Conservation (phyloP, 169 alveolate species). For the Plasmodium cynomolgi region DNA sequence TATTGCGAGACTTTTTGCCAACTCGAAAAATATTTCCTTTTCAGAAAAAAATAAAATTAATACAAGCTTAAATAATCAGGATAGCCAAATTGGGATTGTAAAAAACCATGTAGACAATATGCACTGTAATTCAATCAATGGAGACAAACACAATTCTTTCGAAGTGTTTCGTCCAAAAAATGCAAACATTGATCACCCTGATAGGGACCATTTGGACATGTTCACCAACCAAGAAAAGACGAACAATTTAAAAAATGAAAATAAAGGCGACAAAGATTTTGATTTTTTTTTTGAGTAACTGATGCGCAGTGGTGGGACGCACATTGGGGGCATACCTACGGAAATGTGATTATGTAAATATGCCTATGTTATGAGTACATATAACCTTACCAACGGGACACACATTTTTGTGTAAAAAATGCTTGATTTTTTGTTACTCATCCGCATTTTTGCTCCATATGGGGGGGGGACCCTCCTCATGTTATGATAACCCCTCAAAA, state of each 20-base stretch:
- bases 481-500: not conserved
- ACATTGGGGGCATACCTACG: not conserved
- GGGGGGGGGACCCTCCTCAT: not conserved
- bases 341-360: not conserved
- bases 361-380: not conserved
- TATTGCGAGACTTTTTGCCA: constrained; percentile 82
- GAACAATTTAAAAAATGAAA: constrained; percentile 2
- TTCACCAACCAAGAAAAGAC: not conserved
- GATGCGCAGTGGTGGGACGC: not conserved
- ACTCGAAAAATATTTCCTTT: constrained; percentile 76
- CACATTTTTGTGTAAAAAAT: not conserved
- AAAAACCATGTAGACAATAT: not conserved
- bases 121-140: not conserved
- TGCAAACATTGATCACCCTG: not conserved
- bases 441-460: not conserved
- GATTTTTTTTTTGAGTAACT: constrained; percentile 26
- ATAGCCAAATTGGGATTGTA: not conserved
- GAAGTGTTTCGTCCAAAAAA: not conserved
- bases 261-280: constrained; percentile 6
- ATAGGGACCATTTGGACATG: not conserved
- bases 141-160: constrained; percentile 4
- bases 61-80: not conserved
- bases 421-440: not conserved
- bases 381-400: not conserved
- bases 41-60: constrained; percentile 21